A percentile compares a stretch with the other conserved stretches of the same genome.
These are phyloP conservation scores for Coprinopsis cinerea DNA, from an alignment of 768 basidiomycete species.

Conservation along the genomic window DNA sequence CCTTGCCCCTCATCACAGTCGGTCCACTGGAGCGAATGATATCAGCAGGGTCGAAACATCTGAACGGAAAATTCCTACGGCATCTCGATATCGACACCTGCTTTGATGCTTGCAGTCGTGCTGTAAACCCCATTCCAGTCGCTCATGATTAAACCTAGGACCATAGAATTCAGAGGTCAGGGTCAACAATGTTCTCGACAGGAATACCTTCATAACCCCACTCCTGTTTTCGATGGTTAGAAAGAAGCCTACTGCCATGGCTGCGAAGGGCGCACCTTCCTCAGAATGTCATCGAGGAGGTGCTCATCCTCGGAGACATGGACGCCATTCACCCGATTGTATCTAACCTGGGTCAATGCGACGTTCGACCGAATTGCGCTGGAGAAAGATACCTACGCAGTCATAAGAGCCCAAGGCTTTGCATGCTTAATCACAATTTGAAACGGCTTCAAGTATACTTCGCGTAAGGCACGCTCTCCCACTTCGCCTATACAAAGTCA, in stretches of 20 bases:
- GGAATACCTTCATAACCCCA: constrained; percentile 51
- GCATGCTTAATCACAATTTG: constrained; percentile 52
- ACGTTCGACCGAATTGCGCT: background rate
- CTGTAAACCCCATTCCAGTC: constrained; percentile 52
- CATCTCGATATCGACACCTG: constrained; percentile 63
- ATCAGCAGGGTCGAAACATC: constrained; percentile 27
- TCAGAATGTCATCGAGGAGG: constrained; percentile 47
- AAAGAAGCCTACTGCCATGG: background rate
- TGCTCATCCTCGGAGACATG: constrained; percentile 52
- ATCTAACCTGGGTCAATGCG: constrained; percentile 24
- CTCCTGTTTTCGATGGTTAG: constrained; percentile 30
- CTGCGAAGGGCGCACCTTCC: constrained; percentile 27
- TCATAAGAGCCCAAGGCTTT: constrained; percentile 55
- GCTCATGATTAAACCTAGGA: constrained; percentile 48
- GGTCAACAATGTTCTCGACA: background rate
- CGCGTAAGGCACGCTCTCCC: constrained; percentile 54
- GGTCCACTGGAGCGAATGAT: constrained; percentile 34
- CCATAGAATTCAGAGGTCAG: background rate
- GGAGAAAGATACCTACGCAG: background rate
- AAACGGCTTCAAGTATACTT: constrained; percentile 61
- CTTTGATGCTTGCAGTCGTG: constrained; percentile 46
- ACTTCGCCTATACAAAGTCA: constrained; percentile 32
- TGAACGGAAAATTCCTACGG: constrained; percentile 28
- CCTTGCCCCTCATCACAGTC: constrained; percentile 40
- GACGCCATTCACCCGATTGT: constrained; percentile 55